A percentile compares a stretch with the other conserved stretches of the same genome.
Evolutionary conservation across 202 grass and related monocot species (phyloP).

Genomic region (Cymbopogon flexuosus): DNA sequence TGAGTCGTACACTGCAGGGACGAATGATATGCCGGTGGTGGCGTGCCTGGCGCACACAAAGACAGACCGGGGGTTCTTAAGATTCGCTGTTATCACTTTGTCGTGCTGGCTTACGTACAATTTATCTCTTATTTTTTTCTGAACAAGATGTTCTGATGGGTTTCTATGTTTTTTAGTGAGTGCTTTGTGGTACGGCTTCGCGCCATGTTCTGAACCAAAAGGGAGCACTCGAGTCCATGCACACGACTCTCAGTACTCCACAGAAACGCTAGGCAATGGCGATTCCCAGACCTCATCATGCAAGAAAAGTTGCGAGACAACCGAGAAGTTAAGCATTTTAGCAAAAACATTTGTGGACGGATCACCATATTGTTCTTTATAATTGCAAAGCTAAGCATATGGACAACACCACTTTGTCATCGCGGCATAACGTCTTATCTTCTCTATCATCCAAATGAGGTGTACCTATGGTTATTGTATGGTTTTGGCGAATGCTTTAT

Average conservation of each 20-base stretch:
- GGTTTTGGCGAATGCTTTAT: too few relatives aligned
- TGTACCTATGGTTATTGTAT: too few relatives aligned
- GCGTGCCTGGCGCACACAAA: neutral
- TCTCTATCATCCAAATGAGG: too few relatives aligned
- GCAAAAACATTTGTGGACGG: neutral
- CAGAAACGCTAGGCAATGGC: neutral
- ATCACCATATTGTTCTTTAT: too few relatives aligned
- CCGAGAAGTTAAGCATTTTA: neutral
- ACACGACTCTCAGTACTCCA: neutral
- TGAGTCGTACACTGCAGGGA: constrained; percentile 24
- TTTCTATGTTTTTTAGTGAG: neutral
- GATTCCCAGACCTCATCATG: neutral
- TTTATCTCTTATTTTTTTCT: neutral
- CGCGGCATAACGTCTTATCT: too few relatives aligned
- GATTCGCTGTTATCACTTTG: constrained; percentile 35
- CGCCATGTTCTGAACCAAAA: neutral
- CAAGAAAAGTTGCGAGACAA: neutral
- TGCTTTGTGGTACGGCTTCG: neutral
- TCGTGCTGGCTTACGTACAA: constrained; percentile 12
- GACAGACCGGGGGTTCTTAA: neutral
- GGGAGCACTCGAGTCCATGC: neutral
- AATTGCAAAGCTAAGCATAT: too few relatives aligned
- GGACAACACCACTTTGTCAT: too few relatives aligned
- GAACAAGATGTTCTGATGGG: constrained; percentile 7
- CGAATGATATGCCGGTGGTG: constrained; percentile 30